A percentile compares a stretch with the other conserved stretches of the same genome.
phyloP scores from a whole-genome alignment of 2,329 filamentous ascomycete genomes.

The Fusarium coffeatum region DNA sequence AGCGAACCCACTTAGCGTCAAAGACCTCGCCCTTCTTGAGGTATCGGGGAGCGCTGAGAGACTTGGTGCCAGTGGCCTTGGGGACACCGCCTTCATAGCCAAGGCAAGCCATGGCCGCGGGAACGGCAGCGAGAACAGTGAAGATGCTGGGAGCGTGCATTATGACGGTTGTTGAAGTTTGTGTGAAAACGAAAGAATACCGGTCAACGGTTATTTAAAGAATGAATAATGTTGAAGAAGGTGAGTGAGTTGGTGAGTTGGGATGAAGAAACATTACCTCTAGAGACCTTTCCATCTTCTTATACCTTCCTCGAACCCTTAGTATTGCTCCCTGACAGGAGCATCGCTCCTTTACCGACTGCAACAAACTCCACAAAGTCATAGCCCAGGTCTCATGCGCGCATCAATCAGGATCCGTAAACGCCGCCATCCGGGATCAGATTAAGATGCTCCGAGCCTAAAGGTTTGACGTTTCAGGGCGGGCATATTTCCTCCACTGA shows the following conservation, averaged over 20 bases:
- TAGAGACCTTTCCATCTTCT: neutral
- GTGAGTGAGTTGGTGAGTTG: neutral
- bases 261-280: neutral
- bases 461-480: constrained; percentile 3
- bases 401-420: neutral
- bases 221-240: neutral
- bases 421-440: neutral
- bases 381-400: too few relatives aligned
- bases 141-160: constrained; percentile 27
- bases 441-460: neutral
- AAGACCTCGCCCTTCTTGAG: constrained; percentile 45
- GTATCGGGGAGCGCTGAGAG: constrained; percentile 47
- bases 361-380: neutral
- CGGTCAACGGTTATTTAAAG: neutral
- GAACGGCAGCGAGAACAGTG: constrained; percentile 33
- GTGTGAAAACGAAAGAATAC: neutral
- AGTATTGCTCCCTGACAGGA: neutral
- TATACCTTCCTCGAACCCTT: neutral
- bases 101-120: constrained; percentile 49
- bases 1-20: constrained; percentile 50
- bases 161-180: neutral
- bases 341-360: neutral
- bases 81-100: constrained; percentile 48
- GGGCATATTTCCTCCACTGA: constrained; percentile 10
- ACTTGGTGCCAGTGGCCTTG: constrained; percentile 44